Evolutionary conservation across 2,329 filamentous ascomycete species (phyloP), one percentile per base, ranked within the genome.

Genomic region (Rachicladosporium sp.): DNA sequence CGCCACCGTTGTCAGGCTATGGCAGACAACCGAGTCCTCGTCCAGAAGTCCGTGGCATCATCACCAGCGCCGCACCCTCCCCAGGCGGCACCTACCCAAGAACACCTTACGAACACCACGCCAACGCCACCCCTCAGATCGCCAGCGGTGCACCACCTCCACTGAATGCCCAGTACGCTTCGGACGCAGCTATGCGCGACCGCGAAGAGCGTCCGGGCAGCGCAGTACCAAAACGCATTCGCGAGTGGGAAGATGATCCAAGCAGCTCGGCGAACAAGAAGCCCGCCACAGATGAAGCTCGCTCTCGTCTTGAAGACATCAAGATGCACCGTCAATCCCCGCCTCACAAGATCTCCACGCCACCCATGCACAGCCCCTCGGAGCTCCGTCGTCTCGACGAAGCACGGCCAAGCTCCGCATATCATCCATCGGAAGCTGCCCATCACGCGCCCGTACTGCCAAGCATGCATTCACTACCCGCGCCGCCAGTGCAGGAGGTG

Each of bases 401-500:
- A 8, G 73, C 81, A 51, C 81, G 83, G 37, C 78, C 83, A 40
- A 74, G 47, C 7, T 53, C 54, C 38, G 79, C 73, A 40, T 94
- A 95, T 54, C 85, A 95, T 58, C 87, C 89, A 4, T 94, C 88
- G 1, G 87, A 95, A 60, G 85, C 86, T 40, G 87, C 88, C 2
- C 88, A 94, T 56, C 88, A 93, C 55, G 80, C 80, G 15, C 79
- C 78, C 71, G 52, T 32, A 3, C 68, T 79, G 46, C 69, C 70
- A 13, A 64, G 68, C 43, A 64, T 68, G 54, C 59, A 60, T 30
- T 49, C 51, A 7, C 56, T 59, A 36, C 66, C 69, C 21, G 61
- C 78, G 5, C 51, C 74, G 10, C 46, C 51, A 41, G 15, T 19
- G 15, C 15, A 19, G 15, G 15, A 19, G 15, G 15, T 19, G 15